Evolutionary conservation across 768 basidiomycete species (phyloP), one percentile per base, ranked within the genome.

Genomic region (Russula griseocarnosa): DNA sequence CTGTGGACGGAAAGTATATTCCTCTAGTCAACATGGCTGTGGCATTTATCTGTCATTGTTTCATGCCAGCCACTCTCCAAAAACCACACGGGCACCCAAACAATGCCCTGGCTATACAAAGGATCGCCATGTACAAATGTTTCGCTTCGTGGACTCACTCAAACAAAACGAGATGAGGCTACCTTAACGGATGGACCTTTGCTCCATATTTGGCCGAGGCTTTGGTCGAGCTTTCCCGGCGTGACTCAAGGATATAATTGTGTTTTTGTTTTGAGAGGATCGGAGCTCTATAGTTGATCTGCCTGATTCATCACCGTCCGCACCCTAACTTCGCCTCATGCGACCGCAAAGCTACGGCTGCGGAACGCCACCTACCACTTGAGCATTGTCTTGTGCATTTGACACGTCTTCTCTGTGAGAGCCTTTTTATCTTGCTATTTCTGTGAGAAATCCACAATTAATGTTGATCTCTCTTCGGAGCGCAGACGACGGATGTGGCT

Each of bases 391-490:
- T 84, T 51, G 73, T 84, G 46, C 79, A 79, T 38, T 36, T 77
- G 60, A 88, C 87, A 22, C 79, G 78, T 49, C 78, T 74, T 3
- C 73, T 88, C 60, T 81, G 83, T 7, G 74, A 75, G 44, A 34
- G 20, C 26, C 76, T 79, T 34, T 11, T 0, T 1, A 11, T 34
- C 34, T 11, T 34, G 34, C 67, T 80, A 42, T 42, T 86, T 59
- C 76, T 90, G 18, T 80, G 71, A 30, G 78, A 76, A 28, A 84
- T 77, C 3, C 93, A 90, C 72, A 32, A 93, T 66, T n/a, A n/a
- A n/a, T n/a, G n/a, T n/a, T n/a, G n/a, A n/a, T 34, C 78, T 94
- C 28, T 81, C 88, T 0, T 91, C 93, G 75, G n/a, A 13, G 10
- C 36, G 13, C 36, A 36, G 2, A 32, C 32, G 32, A 9, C 32